A percentile compares a stretch with the other conserved stretches of the same genome.
Conservation (phyloP, 345 rosid species). For the Citrus australasica region DNA sequence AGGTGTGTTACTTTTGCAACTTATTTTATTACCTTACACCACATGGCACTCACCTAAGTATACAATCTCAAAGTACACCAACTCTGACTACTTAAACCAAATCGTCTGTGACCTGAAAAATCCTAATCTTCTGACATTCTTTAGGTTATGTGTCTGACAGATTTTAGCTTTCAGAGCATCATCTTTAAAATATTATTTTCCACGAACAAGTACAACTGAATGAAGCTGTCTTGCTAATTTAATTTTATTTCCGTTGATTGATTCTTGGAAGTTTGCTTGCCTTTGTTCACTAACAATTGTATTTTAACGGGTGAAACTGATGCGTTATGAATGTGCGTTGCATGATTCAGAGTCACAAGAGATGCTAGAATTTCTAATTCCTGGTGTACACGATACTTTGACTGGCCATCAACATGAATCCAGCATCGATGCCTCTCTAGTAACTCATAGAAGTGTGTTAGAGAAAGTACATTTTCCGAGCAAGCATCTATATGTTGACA, state of each 20-base stretch:
- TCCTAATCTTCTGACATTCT: not conserved
- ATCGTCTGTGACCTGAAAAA: not conserved
- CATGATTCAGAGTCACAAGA: conserved; percentile 17
- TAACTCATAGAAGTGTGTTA: not conserved
- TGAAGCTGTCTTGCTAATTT: not conserved
- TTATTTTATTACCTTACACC: not conserved
- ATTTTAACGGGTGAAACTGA: not conserved
- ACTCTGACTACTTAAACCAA: not conserved
- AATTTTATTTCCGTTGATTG: not conserved
- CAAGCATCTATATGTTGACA: conserved; percentile 3
- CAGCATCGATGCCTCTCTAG: not conserved
- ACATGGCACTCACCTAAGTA: not conserved
- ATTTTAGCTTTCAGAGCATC: not conserved
- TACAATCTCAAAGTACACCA: not conserved
- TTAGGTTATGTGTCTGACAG: not conserved
- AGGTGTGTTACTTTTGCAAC: conserved; percentile 26
- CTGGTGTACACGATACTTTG: not conserved
- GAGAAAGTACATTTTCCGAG: conserved; percentile 11
- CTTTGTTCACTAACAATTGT: not conserved
- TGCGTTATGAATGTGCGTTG: not conserved
- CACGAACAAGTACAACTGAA: not conserved
- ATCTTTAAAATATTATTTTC: not conserved
- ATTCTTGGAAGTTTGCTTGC: not conserved
- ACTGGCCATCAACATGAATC: conserved; percentile 9
- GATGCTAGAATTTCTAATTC: not conserved